Base-by-base conservation (phyloP, 164 flowering plant species). In the Akebia trifoliata region DNA sequence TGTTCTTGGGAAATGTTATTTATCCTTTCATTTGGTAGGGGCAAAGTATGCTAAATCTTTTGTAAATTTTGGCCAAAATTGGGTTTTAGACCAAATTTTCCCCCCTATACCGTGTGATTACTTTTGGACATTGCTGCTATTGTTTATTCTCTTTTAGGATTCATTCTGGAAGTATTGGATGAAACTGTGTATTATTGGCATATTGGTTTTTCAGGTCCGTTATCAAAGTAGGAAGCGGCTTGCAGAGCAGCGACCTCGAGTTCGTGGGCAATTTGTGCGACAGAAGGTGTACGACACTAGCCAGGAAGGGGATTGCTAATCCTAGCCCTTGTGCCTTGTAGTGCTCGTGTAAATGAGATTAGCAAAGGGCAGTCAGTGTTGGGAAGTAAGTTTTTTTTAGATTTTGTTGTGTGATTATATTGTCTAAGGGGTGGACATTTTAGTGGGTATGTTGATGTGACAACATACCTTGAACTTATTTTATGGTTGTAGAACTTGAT, bases 181-280 rank as follows among this genome's bases (percentile, higher is more conserved):
- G 52, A 24, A 15, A 61, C 48, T 55, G 14, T 31, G 8, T 14
- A 24, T 34, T 60, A 38, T 49, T 5, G 11, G 25, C 49, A 15
- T 26, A 6, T 11, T 52, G 34, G 28, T 47, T 72, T 54, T 62
- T 29, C 79, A 87, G 95, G 89, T 87, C 12, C 75, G 89, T 10
- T 84, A 82, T 68, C 87, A 87, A 25, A 83, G 85, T 67, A 77
- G 95, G 56, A 87, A 87, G 79, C 71, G 59, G 66, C 64, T 87
- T 56, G 95, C 95, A 15, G 91, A 84, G 45, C 85, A 84, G 57
- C 74, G 91, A 58, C 95, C 95, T 30, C 85, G 91, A 2, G 69
- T 87, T 54, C 82, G 85, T 38, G 95, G 95, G 44, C 95, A 87
- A 65, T 84, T 87, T 69, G 87, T 84, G 54, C 74, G 81, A 37